Evolutionary conservation across 179 eudicot species (phyloP).

Genomic region (Gypsophila paniculata): DNA sequence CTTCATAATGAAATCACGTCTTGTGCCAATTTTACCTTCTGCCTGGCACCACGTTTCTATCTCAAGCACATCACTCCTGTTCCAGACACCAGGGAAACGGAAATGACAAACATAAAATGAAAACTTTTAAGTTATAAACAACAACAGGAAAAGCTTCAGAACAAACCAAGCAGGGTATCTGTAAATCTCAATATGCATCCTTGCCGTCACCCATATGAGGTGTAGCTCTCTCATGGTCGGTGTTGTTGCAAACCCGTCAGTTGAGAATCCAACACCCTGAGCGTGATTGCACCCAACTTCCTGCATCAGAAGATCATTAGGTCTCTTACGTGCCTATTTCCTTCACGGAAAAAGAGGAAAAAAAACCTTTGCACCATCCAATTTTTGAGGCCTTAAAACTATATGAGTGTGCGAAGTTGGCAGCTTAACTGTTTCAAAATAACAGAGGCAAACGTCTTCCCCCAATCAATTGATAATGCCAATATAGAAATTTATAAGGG

Average conservation of each 20-base stretch:
- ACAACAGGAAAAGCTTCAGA: neutral
- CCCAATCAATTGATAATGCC: neutral
- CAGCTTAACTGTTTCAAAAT: neutral
- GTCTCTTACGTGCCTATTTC: constrained; percentile 1
- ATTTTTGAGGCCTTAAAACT: neutral
- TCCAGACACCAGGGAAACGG: constrained; percentile 15
- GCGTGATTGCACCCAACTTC: constrained; percentile 97
- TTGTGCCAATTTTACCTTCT: constrained; percentile 85
- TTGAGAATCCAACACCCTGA: constrained; percentile 90
- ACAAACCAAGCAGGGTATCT: constrained; percentile 88
- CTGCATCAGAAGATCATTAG: constrained; percentile 35
- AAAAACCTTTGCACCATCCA: neutral
- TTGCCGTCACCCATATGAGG: constrained; percentile 96
- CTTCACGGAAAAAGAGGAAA: neutral
- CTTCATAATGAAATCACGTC: constrained; percentile 91
- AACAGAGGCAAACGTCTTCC: neutral
- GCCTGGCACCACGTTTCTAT: constrained; percentile 96
- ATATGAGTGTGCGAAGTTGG: neutral
- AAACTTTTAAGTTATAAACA: constrained; percentile 1
- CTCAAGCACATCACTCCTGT: constrained; percentile 92
- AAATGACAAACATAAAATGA: constrained; percentile 10
- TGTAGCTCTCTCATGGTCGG: constrained; percentile 80
- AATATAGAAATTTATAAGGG: neutral
- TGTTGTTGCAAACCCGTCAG: constrained; percentile 96
- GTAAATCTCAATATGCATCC: constrained; percentile 93